phyloP scores from a whole-genome alignment of 345 rosid species.

The Salix purpurea region DNA sequence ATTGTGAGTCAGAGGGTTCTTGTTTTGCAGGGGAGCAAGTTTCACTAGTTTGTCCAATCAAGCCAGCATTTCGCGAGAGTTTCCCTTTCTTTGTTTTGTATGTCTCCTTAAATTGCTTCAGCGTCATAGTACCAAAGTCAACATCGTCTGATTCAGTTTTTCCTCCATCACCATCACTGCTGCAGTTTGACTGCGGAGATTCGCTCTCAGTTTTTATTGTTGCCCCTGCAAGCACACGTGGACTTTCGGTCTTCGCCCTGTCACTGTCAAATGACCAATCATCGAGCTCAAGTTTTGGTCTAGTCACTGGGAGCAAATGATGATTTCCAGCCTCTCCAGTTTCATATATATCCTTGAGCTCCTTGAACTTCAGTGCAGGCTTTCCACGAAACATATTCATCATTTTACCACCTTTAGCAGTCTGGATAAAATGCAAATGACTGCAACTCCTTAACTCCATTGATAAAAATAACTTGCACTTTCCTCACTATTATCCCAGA shows the following conservation, averaged over 20 bases:
- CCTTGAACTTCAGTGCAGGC: constrained; percentile 45
- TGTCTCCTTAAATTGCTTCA: constrained; percentile 45
- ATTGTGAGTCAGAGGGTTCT: constrained; percentile 13
- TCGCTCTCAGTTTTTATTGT: constrained; percentile 8
- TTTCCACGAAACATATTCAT: constrained; percentile 38
- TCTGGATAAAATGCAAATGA: constrained; percentile 45
- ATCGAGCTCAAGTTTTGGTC: constrained; percentile 23
- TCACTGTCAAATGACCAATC: constrained; percentile 16
- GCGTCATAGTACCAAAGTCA: constrained; percentile 36
- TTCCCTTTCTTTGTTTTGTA: constrained; percentile 63
- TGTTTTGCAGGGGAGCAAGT: constrained; percentile 18
- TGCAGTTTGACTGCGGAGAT: constrained; percentile 7
- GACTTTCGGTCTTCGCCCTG: constrained; percentile 23
- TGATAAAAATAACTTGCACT: background rate
- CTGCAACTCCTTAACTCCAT: constrained; percentile 56
- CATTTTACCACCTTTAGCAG: constrained; percentile 36
- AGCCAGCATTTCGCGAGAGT: constrained; percentile 4
- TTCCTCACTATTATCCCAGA: background rate
- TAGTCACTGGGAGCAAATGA: constrained; percentile 13
- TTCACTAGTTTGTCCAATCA: constrained; percentile 6
- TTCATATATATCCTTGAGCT: constrained; percentile 41
- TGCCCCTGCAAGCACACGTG: constrained; percentile 4
- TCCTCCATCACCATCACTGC: constrained; percentile 4
- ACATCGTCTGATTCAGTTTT: constrained; percentile 27
- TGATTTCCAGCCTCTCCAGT: constrained; percentile 8